These are phyloP conservation scores for Cutaneotrichosporon sp. DNA, from an alignment of 1,284 basidiomycete genomes.

Conservation along the genomic window DNA sequence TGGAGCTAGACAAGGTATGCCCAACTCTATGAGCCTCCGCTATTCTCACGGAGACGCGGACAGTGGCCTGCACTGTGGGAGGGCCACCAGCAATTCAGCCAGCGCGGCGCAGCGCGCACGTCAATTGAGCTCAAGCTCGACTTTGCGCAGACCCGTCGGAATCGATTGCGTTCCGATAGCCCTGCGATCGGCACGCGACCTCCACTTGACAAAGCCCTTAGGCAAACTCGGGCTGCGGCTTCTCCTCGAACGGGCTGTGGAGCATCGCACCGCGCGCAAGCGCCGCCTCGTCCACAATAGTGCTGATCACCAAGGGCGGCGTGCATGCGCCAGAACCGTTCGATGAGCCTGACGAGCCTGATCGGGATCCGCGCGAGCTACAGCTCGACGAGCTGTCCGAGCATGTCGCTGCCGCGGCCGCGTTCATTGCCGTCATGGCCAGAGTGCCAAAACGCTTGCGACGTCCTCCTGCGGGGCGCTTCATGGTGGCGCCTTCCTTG, in stretches of 20 bases:
- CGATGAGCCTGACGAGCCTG: background rate
- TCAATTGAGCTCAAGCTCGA: too few relatives aligned
- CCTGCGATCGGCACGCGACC: too few relatives aligned
- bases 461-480: background rate
- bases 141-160: too few relatives aligned
- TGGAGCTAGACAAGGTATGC: too few relatives aligned
- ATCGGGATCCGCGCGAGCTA: background rate
- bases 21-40: too few relatives aligned
- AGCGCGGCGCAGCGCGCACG: too few relatives aligned
- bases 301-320: constrained; percentile 6
- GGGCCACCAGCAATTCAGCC: too few relatives aligned
- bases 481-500: constrained; percentile 3
- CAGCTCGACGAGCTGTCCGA: background rate
- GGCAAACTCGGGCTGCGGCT: constrained; percentile 7
- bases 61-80: too few relatives aligned
- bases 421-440: constrained; percentile 11
- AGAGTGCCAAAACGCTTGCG: constrained; percentile 2
- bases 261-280: constrained; percentile 13
- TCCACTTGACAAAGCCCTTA: too few relatives aligned
- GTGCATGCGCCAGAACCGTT: background rate
- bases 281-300: constrained; percentile 4
- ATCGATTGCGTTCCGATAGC: too few relatives aligned
- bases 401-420: background rate
- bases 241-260: constrained; percentile 41
- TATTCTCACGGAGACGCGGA: too few relatives aligned